Evolutionary conservation across 2,329 filamentous ascomycete species (phyloP), one percentile per base, ranked within the genome.

Genomic region (Raffaelea deltoideospora): DNA sequence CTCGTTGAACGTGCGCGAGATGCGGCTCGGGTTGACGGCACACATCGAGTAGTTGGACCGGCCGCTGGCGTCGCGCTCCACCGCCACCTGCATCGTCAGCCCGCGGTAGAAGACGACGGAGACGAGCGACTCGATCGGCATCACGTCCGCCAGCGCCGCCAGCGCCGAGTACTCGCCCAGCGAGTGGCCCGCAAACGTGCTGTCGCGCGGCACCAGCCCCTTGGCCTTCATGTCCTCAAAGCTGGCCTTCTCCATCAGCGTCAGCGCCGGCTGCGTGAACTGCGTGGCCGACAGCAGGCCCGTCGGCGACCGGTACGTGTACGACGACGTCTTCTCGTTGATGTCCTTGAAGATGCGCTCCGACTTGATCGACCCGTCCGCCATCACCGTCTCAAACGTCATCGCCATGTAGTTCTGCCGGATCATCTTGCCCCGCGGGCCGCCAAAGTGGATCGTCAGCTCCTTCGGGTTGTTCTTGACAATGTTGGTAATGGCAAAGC

Each of bases 291-390:
- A 98, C 28, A 98, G 72, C 37, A 98, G 72, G 51, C 90, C 90
- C 3, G 84, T 92, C 2, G 90, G 90, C 11, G 90, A 98, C 41
- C 82, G 76, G 69, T 96, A 98, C 2, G 90, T 98, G 69, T 98
- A 98, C 0, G 83, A 96, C 6, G 82, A 83, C 3, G 88, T 96
- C 54, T 70, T 79, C 62, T 96, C 90, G 51, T 80, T 74, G 50
- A 98, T 87, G 52, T 93, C 87, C 67, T 98, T 96, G 73, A 98
- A 98, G 55, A 98, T 98, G 63, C 88, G 93, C 69, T 98, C 90
- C 0, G 90, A 95, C 62, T 95, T 96, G 65, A 94, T 86, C 26
- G 75, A 75, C 20, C 90, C 90, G 56, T 98, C 90, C 2, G 83
- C 65, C 41, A 80, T 81, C 37, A 98, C 86, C n/a, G 88, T 92